Base-by-base conservation (phyloP, 192 early-diverging fungal species). In the Funneliformis geosporum region DNA sequence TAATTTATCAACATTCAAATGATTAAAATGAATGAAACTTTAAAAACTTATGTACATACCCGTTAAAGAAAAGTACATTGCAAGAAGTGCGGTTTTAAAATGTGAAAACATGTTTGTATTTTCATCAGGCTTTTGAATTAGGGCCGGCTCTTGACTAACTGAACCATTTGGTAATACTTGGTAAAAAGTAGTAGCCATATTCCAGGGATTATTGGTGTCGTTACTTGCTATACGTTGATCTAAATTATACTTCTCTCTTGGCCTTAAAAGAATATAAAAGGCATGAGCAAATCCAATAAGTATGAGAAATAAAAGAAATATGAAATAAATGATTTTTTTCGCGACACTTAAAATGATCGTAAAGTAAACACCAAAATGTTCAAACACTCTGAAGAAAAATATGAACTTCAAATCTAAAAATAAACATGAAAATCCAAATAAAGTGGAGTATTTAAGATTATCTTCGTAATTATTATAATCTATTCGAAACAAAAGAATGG, bases 371-470 rank as follows among this genome's bases (percentile, higher is more conserved):
- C 70, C 70, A 44, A 72, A 72, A 47, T 21, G 23, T 12, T 44
- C 40, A 72, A 72, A n/a, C 16, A 2, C 16, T 11, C 70, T 33
- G n/a, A 43, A 47, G 23, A 72, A 47, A 4, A 72, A 43, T 7
- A 72, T 8, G 25, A 72, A 72, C 28, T 72, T 72, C 27, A 72
- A n/a, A 42, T 47, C 43, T 21, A 72, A 23, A 47, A 72, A 72
- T 11, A 72, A n/a, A 21, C 23, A 44, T 72, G 70, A 28, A 72
- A 72, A 72, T 23, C 43, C 10, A 21, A 47, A 16, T 18, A 72
- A 14, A 33, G 33, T 33, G 33, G 33, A 33, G 2, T 33, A 33
- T 2, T 2, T 44, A 10, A 44, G 9, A 5, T 44, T 4, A 44
- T 44, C 4, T 21, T 42, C 14, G 5, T 21, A 55, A 21, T 55